These are phyloP conservation scores for Aspergillus clavatus DNA, from an alignment of 2,329 filamentous ascomycete genomes.

Conservation along the genomic window DNA sequence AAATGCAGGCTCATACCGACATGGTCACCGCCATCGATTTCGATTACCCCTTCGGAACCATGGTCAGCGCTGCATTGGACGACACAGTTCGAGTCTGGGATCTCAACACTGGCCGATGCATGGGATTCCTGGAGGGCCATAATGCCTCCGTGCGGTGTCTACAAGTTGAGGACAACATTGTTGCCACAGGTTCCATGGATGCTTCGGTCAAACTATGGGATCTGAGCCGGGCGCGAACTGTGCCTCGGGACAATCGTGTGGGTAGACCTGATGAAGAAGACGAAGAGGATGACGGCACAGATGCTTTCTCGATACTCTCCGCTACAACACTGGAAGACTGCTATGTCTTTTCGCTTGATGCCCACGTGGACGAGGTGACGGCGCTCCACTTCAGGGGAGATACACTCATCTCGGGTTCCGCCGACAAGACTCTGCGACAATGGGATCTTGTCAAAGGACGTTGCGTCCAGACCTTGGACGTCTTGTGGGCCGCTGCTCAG, in stretches of 20 bases:
- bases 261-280: slow-evolving; percentile 47
- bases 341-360: slow-evolving; percentile 77
- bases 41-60: slow-evolving; percentile 91
- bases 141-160: slow-evolving; percentile 87
- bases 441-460: slow-evolving; percentile 98
- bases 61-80: slow-evolving; percentile 88
- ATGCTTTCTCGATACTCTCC: slow-evolving; percentile 54
- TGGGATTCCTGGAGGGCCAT: slow-evolving; percentile 87
- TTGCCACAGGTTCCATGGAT: slow-evolving; percentile 91
- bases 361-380: slow-evolving; percentile 91
- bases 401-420: slow-evolving; percentile 87
- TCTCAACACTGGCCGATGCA: slow-evolving; percentile 85
- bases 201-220: slow-evolving; percentile 95
- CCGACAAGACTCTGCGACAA: slow-evolving; percentile 94
- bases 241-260: slow-evolving; percentile 56
- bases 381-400: slow-evolving; percentile 86
- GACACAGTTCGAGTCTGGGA: slow-evolving; percentile 97
- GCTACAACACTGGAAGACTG: slow-evolving; percentile 82
- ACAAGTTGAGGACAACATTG: slow-evolving; percentile 92
- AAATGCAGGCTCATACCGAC: slow-evolving; percentile 84
- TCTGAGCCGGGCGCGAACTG: slow-evolving; percentile 79
- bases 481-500: slow-evolving; percentile 95
- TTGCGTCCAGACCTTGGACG: slow-evolving; percentile 93
- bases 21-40: slow-evolving; percentile 88
- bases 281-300: slow-evolving; percentile 42